Percentiles rank a stretch among this genome's conserved stretches.
Conservation (phyloP, 2,329 filamentous ascomycete species). For the Talaromyces verruculosus region DNA sequence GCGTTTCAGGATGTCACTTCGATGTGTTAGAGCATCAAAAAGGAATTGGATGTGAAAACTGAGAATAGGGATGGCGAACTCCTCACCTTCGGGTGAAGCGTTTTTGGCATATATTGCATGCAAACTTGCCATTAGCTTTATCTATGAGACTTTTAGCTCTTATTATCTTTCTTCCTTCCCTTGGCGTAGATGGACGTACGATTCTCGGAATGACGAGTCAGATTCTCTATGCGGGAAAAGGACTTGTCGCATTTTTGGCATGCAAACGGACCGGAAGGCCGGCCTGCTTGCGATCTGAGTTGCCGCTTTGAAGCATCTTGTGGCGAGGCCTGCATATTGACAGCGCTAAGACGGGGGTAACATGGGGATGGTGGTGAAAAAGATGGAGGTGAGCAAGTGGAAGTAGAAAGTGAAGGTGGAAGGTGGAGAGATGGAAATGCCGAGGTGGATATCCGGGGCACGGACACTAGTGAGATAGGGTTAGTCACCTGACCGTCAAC, state of each 20-base stretch:
- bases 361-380: not conserved
- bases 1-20: constrained; percentile 1
- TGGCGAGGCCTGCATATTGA: not conserved
- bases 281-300: not conserved
- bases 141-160: constrained; percentile 5
- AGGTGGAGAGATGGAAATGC: constrained; percentile 5
- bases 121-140: constrained; percentile 19
- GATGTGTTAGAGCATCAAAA: not conserved
- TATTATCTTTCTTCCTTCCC: not conserved
- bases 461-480: not conserved
- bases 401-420: constrained; percentile 5
- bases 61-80: not conserved
- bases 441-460: not conserved
- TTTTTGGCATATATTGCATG: constrained; percentile 16
- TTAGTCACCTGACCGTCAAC: not conserved
- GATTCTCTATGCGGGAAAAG: constrained; percentile 22
- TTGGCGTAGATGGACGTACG: constrained; percentile 1
- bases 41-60: not conserved
- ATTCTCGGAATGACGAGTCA: constrained; percentile 21
- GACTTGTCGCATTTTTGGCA: constrained; percentile 16
- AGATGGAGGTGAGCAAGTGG: not conserved
- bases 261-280: constrained; percentile 9
- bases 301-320: not conserved
- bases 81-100: constrained; percentile 21
- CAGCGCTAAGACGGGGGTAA: not conserved